A percentile compares a stretch with the other conserved stretches of the same genome.
Conservation (phyloP, 2,329 filamentous ascomycete species). For the Aureobasidium vineae region DNA sequence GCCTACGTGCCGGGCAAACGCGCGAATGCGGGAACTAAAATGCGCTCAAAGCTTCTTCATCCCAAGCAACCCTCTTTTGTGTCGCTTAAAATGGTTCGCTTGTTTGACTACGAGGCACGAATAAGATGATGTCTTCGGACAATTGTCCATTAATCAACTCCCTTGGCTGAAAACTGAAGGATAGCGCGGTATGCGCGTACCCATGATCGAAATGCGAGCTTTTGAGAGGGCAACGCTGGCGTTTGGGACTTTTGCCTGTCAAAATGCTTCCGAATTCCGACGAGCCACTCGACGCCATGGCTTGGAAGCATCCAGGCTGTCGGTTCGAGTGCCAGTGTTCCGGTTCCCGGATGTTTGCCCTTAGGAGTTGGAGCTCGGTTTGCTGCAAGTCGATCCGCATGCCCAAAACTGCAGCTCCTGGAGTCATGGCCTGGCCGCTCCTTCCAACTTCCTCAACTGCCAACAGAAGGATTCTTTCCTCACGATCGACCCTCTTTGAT, state of each 20-base stretch:
- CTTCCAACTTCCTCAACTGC: neutral
- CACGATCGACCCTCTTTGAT: neutral
- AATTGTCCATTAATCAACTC: neutral
- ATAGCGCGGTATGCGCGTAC: neutral
- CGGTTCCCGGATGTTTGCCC: conserved; percentile 6
- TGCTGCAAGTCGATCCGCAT: neutral
- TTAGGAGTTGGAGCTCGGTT: neutral
- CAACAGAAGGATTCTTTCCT: neutral
- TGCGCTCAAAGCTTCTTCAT: conserved; percentile 15
- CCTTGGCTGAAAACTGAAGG: neutral
- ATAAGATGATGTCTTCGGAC: neutral
- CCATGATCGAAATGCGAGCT: neutral
- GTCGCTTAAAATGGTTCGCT: neutral
- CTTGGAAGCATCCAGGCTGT: conserved; percentile 13
- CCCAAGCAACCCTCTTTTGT: neutral
- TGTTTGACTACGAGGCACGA: neutral
- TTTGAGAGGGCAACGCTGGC: neutral
- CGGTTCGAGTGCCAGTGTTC: conserved; percentile 2
- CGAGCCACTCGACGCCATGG: conserved; percentile 4
- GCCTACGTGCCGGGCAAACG: conserved; percentile 17
- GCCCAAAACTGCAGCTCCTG: neutral
- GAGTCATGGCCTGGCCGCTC: neutral
- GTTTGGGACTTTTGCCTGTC: conserved; percentile 11
- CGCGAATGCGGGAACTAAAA: conserved; percentile 12
- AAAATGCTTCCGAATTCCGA: conserved; percentile 8